Conservation (phyloP, 1,139 yeast genomes). For the Tardiomyces digboiensis region DNA sequence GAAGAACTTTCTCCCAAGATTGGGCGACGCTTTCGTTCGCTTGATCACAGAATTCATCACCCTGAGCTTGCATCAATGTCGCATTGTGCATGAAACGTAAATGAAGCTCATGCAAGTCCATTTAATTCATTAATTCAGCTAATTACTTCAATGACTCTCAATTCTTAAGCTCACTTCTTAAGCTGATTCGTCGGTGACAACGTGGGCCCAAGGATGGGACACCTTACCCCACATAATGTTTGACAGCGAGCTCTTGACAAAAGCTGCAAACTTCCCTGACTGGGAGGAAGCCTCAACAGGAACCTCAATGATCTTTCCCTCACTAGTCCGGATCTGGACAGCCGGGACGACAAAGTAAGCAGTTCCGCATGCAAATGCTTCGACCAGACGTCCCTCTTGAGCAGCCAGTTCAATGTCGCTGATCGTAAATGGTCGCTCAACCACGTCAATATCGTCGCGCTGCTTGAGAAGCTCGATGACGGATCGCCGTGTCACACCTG, state of each 20-base stretch:
- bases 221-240: conserved; percentile 32
- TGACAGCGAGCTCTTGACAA: conserved; percentile 74
- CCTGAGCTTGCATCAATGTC: too few relatives aligned
- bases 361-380: conserved; percentile 96
- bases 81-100: too few relatives aligned
- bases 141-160: too few relatives aligned
- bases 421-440: conserved; percentile 77
- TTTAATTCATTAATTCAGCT: too few relatives aligned
- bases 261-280: conserved; percentile 67
- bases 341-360: conserved; percentile 97
- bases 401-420: conserved; percentile 72
- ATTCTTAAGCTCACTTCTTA: too few relatives aligned
- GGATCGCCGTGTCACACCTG: conserved; percentile 95
- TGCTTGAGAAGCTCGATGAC: conserved; percentile 65
- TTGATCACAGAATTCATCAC: too few relatives aligned
- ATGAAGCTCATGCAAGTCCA: too few relatives aligned
- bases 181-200: not conserved
- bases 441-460: conserved; percentile 65
- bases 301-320: conserved; percentile 58
- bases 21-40: too few relatives aligned
- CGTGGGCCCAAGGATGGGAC: not conserved
- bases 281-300: conserved; percentile 74
- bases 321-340: conserved; percentile 67
- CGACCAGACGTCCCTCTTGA: conserved; percentile 70
- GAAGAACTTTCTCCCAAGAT: too few relatives aligned